Conservation (phyloP, 345 rosid genomes). For the Bruguiera parviflora region DNA sequence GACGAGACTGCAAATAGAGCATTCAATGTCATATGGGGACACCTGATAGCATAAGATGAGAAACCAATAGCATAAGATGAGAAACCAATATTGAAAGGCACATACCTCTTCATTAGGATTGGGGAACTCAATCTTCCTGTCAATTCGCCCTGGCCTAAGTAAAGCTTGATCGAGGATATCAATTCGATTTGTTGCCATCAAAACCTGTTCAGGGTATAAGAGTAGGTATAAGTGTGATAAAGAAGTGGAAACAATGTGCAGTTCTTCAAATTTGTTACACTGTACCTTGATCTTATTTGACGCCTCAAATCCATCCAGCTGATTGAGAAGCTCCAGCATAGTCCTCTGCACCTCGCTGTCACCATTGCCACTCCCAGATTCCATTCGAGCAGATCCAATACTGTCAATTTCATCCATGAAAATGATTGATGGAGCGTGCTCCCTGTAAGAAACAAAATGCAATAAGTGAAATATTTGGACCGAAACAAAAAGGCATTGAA, state of each 20-base stretch:
- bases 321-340: slow-evolving; percentile 99
- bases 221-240: neutral
- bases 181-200: slow-evolving; percentile 98
- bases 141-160: slow-evolving; percentile 96
- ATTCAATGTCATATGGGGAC: neutral
- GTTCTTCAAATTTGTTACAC: neutral
- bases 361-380: slow-evolving; percentile 99
- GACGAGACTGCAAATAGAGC: slow-evolving; percentile 66
- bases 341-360: slow-evolving; percentile 98
- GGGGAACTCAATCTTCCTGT: slow-evolving; percentile 96
- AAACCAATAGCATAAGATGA: neutral
- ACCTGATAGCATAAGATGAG: neutral
- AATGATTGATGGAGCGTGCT: slow-evolving; percentile 95
- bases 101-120: slow-evolving; percentile 92
- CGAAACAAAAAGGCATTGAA: slow-evolving; percentile 8
- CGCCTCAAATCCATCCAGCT: slow-evolving; percentile 97
- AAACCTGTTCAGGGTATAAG: slow-evolving; percentile 50
- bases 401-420: slow-evolving; percentile 99
- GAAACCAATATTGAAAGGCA: neutral
- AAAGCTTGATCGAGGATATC: slow-evolving; percentile 98
- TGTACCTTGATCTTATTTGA: slow-evolving; percentile 97
- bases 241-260: neutral
- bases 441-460: slow-evolving; percentile 42
- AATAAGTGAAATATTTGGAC: neutral
- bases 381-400: slow-evolving; percentile 99